Conservation (phyloP, 2,329 filamentous ascomycete genomes). For the Penicillium glabrum region DNA sequence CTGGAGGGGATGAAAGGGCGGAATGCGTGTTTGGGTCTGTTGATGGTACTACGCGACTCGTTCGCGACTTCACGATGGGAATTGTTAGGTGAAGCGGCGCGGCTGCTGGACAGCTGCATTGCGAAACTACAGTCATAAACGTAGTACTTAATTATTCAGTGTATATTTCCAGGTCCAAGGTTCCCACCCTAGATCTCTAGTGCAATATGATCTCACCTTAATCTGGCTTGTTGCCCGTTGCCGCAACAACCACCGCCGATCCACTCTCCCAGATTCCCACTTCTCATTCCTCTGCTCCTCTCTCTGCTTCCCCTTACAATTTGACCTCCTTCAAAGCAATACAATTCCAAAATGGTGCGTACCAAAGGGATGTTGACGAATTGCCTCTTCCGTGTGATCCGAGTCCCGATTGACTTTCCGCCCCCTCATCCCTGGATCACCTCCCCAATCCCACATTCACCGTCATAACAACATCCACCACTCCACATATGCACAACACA, state of each 20-base stretch:
- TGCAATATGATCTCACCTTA: not conserved
- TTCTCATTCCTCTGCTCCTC: not conserved
- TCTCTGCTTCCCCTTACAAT: not conserved
- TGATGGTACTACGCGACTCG: constrained; percentile 77
- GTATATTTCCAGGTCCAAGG: not conserved
- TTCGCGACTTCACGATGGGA: constrained; percentile 89
- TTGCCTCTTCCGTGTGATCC: constrained; percentile 8
- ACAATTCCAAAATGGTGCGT: constrained; percentile 15
- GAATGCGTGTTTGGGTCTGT: constrained; percentile 77
- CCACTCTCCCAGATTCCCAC: constrained; percentile 9
- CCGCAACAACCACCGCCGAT: constrained; percentile 23
- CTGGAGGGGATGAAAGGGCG: constrained; percentile 71
- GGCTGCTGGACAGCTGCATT: constrained; percentile 78
- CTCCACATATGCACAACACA: constrained; percentile 1
- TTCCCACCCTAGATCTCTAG: not conserved
- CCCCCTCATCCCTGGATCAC: constrained; percentile 2
- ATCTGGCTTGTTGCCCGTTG: constrained; percentile 12
- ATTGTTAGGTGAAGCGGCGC: constrained; percentile 81
- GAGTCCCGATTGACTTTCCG: constrained; percentile 3
- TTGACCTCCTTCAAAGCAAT: not conserved
- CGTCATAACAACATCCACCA: not conserved
- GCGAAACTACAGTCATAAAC: constrained; percentile 49
- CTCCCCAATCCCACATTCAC: not conserved
- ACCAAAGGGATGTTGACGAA: constrained; percentile 10
- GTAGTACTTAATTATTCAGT: not conserved